These are phyloP conservation scores for Phytophthora hibernalis DNA, from an alignment of 352 stramenopile species.

Conservation along the genomic window DNA sequence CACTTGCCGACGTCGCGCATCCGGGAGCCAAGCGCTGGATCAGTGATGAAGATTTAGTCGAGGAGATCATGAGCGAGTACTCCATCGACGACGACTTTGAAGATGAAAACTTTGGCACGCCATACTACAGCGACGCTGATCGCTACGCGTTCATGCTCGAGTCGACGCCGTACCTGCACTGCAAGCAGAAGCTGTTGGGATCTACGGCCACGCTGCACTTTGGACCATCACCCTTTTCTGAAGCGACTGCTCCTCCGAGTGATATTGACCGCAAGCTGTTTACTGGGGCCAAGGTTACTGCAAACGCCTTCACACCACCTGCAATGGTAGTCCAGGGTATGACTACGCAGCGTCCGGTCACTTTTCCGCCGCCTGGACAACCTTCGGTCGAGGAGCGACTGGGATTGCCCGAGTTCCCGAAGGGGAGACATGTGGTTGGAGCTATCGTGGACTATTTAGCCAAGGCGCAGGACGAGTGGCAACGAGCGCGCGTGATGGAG, in stretches of 20 bases:
- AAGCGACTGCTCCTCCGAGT: conserved; percentile 7
- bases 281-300: conserved; percentile 43
- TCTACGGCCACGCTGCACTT: conserved; percentile 49
- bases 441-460: conserved; percentile 81
- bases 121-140: conserved; percentile 47
- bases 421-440: conserved; percentile 52
- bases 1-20: conserved; percentile 75
- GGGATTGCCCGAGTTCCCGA: conserved; percentile 64
- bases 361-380: conserved; percentile 50
- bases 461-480: conserved; percentile 74
- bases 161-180: conserved; percentile 69
- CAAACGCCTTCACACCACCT: conserved; percentile 47
- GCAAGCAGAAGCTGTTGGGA: conserved; percentile 55
- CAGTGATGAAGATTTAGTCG: conserved; percentile 83
- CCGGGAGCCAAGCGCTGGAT: conserved; percentile 84
- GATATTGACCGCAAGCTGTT: conserved; percentile 41
- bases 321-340: conserved; percentile 53
- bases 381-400: conserved; percentile 36
- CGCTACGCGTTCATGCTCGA: conserved; percentile 80
- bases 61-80: conserved; percentile 87
- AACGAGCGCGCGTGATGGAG: conserved; percentile 72
- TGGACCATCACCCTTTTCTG: conserved; percentile 23
- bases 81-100: conserved; percentile 57
- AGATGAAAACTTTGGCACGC: conserved; percentile 32
- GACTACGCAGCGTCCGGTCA: conserved; percentile 48